Percentiles rank a stretch among this genome's conserved stretches.
Evolutionary conservation across 495 filamentous ascomycete genomes (phyloP).

Genomic region (Lasiosphaeria miniovina): DNA sequence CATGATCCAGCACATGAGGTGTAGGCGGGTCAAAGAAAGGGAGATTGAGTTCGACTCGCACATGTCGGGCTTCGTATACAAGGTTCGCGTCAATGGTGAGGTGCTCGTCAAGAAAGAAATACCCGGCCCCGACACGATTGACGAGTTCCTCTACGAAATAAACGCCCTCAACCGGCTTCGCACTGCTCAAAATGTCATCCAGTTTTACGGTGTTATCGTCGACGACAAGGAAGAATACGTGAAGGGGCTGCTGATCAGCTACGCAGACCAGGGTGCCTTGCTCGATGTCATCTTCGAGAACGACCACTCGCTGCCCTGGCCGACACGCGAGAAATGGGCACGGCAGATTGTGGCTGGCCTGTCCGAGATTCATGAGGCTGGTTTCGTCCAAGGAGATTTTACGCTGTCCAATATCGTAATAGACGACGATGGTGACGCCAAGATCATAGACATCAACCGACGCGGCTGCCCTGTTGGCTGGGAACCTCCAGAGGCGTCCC

Average conservation of each 20-base stretch:
- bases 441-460: conserved; percentile 98
- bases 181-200: conserved; percentile 73
- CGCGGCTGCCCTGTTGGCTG: conserved; percentile 94
- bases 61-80: conserved; percentile 96
- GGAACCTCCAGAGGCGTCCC: conserved; percentile 91
- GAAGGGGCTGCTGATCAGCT: conserved; percentile 88
- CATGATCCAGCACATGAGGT: conserved; percentile 72
- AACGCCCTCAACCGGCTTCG: conserved; percentile 84
- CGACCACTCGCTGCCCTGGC: conserved; percentile 65
- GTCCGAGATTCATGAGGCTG: conserved; percentile 89
- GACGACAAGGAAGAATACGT: conserved; percentile 72
- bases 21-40: conserved; percentile 64
- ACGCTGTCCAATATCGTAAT: conserved; percentile 97
- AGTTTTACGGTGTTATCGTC: conserved; percentile 84
- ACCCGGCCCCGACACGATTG: conserved; percentile 90
- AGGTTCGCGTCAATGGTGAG: conserved; percentile 66
- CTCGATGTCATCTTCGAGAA: conserved; percentile 87
- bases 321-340: conserved; percentile 83
- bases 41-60: conserved; percentile 84
- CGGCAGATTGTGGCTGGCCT: conserved; percentile 87
- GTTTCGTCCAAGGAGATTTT: conserved; percentile 97
- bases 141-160: conserved; percentile 97
- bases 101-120: conserved; percentile 97
- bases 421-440: conserved; percentile 76
- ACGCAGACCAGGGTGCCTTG: conserved; percentile 81